Evolutionary conservation across 2,329 filamentous ascomycete genomes (phyloP).

Genomic region (Aureobasidium namibiae): DNA sequence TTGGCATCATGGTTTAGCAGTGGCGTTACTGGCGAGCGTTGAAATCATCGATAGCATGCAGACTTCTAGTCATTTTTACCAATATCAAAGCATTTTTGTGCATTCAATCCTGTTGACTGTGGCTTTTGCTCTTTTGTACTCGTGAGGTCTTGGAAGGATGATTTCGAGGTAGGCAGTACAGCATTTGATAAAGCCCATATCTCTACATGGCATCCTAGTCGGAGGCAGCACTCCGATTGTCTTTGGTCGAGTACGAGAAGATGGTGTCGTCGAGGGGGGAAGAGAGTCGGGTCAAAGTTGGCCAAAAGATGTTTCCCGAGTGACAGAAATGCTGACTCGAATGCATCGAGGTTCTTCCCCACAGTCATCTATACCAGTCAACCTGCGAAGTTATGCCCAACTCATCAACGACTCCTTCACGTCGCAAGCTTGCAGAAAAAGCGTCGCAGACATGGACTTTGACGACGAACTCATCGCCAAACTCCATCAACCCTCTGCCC

Average conservation of each 20-base stretch:
- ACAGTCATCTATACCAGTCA: background rate
- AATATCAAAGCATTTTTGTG: background rate
- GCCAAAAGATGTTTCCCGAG: conserved; percentile 12
- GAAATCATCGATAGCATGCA: background rate
- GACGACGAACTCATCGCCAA: background rate
- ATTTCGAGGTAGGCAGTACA: too few relatives aligned
- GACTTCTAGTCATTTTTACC: background rate
- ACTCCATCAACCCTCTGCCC: background rate
- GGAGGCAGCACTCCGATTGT: too few relatives aligned
- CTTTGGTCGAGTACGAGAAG: too few relatives aligned
- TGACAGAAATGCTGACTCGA: background rate
- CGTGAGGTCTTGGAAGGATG: background rate
- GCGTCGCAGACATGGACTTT: background rate
- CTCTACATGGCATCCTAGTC: background rate
- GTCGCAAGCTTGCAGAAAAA: background rate
- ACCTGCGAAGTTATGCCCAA: too few relatives aligned
- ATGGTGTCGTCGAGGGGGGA: background rate
- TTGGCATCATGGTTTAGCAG: background rate
- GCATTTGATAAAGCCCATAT: background rate
- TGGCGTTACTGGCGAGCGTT: background rate
- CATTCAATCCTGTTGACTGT: background rate
- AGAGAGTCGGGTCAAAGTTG: background rate
- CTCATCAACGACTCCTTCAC: too few relatives aligned
- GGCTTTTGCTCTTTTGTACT: background rate
- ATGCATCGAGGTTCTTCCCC: background rate